phyloP scores from a whole-genome alignment of 345 rosid species.

The Firmiana major region DNA sequence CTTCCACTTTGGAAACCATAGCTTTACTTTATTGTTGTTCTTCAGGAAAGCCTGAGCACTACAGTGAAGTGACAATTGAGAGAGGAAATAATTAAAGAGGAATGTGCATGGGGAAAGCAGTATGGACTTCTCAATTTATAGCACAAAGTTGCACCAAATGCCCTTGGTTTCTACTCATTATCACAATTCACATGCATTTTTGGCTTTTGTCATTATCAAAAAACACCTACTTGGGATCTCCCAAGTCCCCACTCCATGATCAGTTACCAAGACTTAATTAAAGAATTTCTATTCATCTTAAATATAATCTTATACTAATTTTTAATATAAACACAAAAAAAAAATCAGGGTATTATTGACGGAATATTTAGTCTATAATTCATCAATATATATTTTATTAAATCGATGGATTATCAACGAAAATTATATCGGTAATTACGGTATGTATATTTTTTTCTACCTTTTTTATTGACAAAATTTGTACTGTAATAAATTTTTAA shows the following conservation, averaged over 20 bases:
- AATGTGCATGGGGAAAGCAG: conserved; percentile 22
- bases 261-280: neutral
- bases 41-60: neutral
- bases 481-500: no score
- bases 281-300: neutral
- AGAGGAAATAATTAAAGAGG: neutral
- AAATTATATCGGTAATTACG: no score
- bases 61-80: no score
- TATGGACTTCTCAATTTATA: conserved; percentile 31
- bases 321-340: no score
- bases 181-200: neutral
- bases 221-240: neutral
- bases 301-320: neutral
- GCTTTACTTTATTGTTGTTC: neutral
- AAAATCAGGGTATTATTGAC: no score
- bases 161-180: conserved; percentile 21
- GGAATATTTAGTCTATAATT: no score
- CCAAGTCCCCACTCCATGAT: neutral
- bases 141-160: conserved; percentile 7
- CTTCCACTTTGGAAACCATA: conserved; percentile 59
- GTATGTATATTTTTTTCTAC: no score
- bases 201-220: no score
- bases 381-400: no score
- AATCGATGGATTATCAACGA: no score
- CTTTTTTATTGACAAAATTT: no score